Percentiles rank a stretch among this genome's conserved stretches.
Evolutionary conservation across 257 asterid species (phyloP).

Genomic region (Jacaranda copaia): DNA sequence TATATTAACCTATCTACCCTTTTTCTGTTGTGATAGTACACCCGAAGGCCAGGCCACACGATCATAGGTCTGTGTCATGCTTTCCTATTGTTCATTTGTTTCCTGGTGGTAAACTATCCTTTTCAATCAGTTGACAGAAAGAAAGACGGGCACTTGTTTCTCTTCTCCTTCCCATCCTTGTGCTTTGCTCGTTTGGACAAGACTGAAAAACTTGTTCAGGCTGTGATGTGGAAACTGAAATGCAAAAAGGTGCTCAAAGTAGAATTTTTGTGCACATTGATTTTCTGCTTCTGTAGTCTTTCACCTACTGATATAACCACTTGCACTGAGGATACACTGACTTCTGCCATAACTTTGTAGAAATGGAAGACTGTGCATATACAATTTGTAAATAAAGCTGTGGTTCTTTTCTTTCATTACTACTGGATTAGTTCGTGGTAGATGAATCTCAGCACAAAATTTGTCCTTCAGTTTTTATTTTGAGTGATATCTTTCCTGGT

Average conservation of each 20-base stretch:
- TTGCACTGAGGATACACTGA: conserved; percentile 7
- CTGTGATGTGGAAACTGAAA: conserved; percentile 10
- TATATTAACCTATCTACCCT: background rate
- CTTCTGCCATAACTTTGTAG: conserved; percentile 22
- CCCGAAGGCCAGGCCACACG: background rate
- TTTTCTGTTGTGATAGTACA: no score
- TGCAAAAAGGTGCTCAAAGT: conserved; percentile 23
- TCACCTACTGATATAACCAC: conserved; percentile 11
- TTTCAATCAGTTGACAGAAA: conserved; percentile 19
- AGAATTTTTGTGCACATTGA: conserved; percentile 39
- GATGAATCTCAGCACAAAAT: background rate
- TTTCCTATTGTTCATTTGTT: background rate
- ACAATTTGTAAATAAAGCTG: conserved; percentile 35
- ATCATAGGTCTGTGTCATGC: background rate
- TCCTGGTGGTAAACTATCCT: background rate
- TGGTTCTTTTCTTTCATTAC: background rate
- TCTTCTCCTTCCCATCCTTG: background rate
- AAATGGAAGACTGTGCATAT: background rate
- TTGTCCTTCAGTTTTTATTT: no score
- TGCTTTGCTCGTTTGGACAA: background rate
- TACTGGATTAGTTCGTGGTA: background rate
- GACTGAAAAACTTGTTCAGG: conserved; percentile 20
- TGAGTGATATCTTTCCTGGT: no score
- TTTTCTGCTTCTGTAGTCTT: conserved; percentile 8
- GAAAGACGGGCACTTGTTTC: conserved; percentile 1